phyloP scores from a whole-genome alignment of 768 basidiomycete species.

The Tulasnella sp. region DNA sequence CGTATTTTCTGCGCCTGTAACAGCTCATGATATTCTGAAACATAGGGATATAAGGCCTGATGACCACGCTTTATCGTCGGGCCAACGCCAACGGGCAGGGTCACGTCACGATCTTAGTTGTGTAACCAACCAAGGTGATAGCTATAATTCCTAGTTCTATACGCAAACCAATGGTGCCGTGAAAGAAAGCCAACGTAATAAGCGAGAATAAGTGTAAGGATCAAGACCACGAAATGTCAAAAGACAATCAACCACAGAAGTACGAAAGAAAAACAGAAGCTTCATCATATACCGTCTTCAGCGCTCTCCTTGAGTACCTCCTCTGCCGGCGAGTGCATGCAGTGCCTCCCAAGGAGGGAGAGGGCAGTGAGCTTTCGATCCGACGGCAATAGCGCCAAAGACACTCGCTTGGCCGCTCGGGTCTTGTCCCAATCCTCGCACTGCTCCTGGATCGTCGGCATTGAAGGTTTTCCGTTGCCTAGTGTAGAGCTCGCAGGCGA shows the following conservation, averaged over 20 bases:
- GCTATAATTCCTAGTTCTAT: no score
- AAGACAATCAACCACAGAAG: background rate
- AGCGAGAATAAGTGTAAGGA: background rate
- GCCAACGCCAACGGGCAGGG: no score
- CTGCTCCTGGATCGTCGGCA: constrained; percentile 35
- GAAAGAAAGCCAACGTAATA: no score
- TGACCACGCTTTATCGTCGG: no score
- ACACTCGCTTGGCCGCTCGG: constrained; percentile 74
- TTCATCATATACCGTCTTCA: background rate
- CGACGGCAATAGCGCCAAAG: constrained; percentile 34
- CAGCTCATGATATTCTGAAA: no score
- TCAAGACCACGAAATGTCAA: background rate
- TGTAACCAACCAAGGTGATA: no score
- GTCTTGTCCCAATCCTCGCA: constrained; percentile 89
- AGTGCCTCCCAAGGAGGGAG: background rate
- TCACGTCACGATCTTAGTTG: no score
- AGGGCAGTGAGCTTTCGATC: constrained; percentile 8
- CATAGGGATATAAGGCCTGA: no score
- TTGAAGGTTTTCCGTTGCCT: no score
- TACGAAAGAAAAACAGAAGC: background rate
- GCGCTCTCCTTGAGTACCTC: background rate
- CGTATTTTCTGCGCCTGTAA: no score
- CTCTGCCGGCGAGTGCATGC: background rate
- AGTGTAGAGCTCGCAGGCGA: no score
- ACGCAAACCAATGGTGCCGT: no score